Conservation (phyloP, 2,329 filamentous ascomycete species). For the Phoma sp. region DNA sequence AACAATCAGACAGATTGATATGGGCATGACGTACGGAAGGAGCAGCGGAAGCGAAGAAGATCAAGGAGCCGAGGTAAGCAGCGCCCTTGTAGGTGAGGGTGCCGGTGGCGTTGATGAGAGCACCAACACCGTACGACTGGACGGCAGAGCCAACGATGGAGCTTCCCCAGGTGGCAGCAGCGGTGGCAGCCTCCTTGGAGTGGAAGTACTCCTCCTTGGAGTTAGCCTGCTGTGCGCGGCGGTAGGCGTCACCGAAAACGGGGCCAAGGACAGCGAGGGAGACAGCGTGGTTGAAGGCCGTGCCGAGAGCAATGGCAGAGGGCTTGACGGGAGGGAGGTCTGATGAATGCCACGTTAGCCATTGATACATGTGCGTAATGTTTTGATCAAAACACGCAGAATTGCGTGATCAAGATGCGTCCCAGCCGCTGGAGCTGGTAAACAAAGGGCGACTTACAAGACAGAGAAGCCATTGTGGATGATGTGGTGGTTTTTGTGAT, state of each 20-base stretch:
- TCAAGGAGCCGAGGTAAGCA: slow-evolving; percentile 86
- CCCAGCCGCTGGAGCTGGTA: background rate
- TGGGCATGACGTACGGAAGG: slow-evolving; percentile 70
- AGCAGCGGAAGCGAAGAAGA: slow-evolving; percentile 90
- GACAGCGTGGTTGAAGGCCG: slow-evolving; percentile 91
- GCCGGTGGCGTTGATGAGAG: slow-evolving; percentile 86
- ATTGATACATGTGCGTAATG: slow-evolving; percentile 11
- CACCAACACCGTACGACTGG: slow-evolving; percentile 88
- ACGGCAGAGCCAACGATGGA: slow-evolving; percentile 87
- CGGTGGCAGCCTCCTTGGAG: slow-evolving; percentile 88
- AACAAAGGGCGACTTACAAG: slow-evolving; percentile 56
- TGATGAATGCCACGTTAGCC: slow-evolving; percentile 41
- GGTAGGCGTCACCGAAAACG: slow-evolving; percentile 93
- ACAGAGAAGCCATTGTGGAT: slow-evolving; percentile 63
- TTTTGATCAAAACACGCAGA: slow-evolving; percentile 6
- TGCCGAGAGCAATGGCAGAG: slow-evolving; percentile 95
- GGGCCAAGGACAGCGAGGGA: slow-evolving; percentile 87
- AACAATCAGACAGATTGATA: background rate
- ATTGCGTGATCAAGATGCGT: slow-evolving; percentile 17
- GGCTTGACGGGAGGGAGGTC: slow-evolving; percentile 89
- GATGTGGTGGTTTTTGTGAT: slow-evolving; percentile 26
- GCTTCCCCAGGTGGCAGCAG: slow-evolving; percentile 87
- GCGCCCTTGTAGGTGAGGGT: slow-evolving; percentile 97
- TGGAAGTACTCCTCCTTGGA: slow-evolving; percentile 95
- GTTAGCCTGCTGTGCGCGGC: slow-evolving; percentile 88